phyloP scores from a whole-genome alignment of 345 rosid genomes.

The Bretschneidera sinensis region DNA sequence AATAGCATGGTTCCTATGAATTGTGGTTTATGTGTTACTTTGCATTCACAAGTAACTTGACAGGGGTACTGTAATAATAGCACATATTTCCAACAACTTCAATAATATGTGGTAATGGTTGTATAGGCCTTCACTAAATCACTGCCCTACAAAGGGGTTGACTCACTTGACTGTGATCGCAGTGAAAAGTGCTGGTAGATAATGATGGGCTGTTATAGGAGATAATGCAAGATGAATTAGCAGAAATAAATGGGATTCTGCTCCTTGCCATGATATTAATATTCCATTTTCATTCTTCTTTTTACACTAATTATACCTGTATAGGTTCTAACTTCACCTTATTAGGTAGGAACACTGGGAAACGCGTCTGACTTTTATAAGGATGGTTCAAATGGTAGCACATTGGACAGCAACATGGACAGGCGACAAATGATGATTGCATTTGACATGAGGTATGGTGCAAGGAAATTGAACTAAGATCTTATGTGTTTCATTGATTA shows the following conservation, averaged over 20 bases:
- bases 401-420: conserved; percentile 44
- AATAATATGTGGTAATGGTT: neutral
- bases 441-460: conserved; percentile 84
- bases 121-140: neutral
- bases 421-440: conserved; percentile 95
- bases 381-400: conserved; percentile 45
- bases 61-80: neutral
- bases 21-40: neutral
- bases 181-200: too few species aligned
- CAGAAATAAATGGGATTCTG: neutral
- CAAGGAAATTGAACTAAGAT: conserved; percentile 4
- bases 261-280: neutral
- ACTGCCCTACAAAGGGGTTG: too few species aligned
- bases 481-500: neutral
- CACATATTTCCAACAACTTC: neutral
- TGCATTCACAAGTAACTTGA: neutral
- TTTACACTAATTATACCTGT: neutral
- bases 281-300: neutral
- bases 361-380: conserved; percentile 87
- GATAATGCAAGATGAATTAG: too few species aligned
- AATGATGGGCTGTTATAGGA: too few species aligned
- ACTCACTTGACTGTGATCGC: neutral
- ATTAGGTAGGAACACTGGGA: conserved; percentile 85
- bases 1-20: neutral
- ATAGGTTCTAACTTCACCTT: conserved; percentile 7